phyloP scores from a whole-genome alignment of 139 green algal genomes.

The Chlamydomonas incerta region DNA sequence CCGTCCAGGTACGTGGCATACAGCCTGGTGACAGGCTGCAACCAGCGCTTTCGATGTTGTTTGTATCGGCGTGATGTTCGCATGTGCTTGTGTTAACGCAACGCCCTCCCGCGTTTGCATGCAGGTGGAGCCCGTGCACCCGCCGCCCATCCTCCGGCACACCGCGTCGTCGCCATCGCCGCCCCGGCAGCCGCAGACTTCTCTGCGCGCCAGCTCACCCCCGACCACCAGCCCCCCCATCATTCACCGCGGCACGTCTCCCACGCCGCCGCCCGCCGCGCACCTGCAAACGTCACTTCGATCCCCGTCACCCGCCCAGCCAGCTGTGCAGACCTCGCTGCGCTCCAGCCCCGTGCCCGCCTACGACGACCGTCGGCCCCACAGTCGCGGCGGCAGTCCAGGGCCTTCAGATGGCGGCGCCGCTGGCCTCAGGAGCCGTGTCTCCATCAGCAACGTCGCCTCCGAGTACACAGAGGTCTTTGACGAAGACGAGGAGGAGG shows the following conservation, averaged over 20 bases:
- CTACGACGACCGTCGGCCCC: background rate
- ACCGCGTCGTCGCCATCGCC: background rate
- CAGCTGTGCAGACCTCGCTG: too few relatives aligned
- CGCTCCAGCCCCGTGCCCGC: too few relatives aligned
- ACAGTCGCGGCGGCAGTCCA: conserved; percentile 5
- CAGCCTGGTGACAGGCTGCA: too few relatives aligned
- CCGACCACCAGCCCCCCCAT: too few relatives aligned
- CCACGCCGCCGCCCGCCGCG: background rate
- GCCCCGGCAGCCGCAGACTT: background rate
- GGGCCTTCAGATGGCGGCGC: background rate
- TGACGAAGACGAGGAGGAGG: background rate
- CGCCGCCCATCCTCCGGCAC: too few relatives aligned
- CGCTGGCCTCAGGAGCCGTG: background rate
- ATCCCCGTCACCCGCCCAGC: too few relatives aligned
- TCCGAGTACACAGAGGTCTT: conserved; percentile 40
- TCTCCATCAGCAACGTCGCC: background rate
- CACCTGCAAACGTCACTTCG: background rate
- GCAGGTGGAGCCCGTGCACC: too few relatives aligned
- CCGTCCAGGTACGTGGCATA: conserved; percentile 20
- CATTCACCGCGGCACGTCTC: too few relatives aligned
- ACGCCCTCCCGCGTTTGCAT: too few relatives aligned
- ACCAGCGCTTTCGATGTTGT: too few relatives aligned
- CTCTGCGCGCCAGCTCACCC: background rate
- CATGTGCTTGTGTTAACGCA: too few relatives aligned
- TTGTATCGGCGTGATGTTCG: too few relatives aligned